These are phyloP conservation scores for Speleostelium caveatum DNA, from an alignment of 78 protist genomes.

Conservation along the genomic window DNA sequence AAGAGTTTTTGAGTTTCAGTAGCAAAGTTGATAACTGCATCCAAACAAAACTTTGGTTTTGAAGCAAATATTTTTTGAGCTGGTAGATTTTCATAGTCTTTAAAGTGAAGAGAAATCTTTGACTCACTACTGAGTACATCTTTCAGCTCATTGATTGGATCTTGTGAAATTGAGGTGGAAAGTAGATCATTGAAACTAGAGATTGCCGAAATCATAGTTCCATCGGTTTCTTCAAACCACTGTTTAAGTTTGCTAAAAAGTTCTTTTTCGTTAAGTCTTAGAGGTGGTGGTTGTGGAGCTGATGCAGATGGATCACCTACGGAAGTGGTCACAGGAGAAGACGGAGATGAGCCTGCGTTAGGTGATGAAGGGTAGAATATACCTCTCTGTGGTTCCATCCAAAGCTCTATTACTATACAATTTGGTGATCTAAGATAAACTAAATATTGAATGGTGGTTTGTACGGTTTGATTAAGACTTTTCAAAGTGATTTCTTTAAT, in stretches of 20 bases:
- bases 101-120: not conserved
- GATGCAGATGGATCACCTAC: not conserved
- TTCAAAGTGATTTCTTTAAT: slow-evolving; percentile 45
- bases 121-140: not conserved
- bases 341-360: not conserved
- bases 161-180: slow-evolving; percentile 16
- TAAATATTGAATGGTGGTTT: slow-evolving; percentile 30
- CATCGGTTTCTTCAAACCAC: slow-evolving; percentile 70
- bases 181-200: slow-evolving; percentile 46
- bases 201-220: slow-evolving; percentile 16
- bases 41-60: slow-evolving; percentile 42
- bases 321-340: not conserved
- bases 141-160: slow-evolving; percentile 42
- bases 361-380: not conserved
- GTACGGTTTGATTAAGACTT: not conserved
- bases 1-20: slow-evolving; percentile 66
- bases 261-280: slow-evolving; percentile 26
- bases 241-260: slow-evolving; percentile 5
- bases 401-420: slow-evolving; percentile 62
- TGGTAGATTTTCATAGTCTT: not conserved
- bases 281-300: too few species aligned
- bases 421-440: slow-evolving; percentile 50
- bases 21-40: slow-evolving; percentile 22
- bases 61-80: not conserved
- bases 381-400: slow-evolving; percentile 81